Evolutionary conservation across 2,329 filamentous ascomycete genomes (phyloP), one percentile per base, ranked within the genome.

Genomic region (Botrytis porri): DNA sequence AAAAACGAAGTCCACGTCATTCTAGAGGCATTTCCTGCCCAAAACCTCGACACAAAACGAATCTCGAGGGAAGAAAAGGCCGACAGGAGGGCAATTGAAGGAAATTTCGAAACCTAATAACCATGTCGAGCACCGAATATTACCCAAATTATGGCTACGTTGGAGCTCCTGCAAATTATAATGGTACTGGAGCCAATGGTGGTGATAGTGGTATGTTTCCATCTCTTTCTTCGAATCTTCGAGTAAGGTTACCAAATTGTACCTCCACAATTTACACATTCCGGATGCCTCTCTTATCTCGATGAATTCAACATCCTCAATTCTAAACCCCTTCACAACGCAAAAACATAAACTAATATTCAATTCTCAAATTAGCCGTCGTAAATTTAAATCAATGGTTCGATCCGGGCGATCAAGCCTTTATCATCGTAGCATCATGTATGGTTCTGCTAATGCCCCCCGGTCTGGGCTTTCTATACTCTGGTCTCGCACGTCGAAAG

Each of bases 361-460:
- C 3, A 73, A 16, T n/a, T 72, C 71, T 48, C 60, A 73, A 65
- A 70, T 73, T 81, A 97, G 95, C 87, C 78, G 88, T 85, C 81
- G 90, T 93, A 80, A 98, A 98, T 84, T 84, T 98, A 81, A 98
- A 98, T 87, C 94, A 97, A 89, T 97, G 94, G 93, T 98, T 92
- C 84, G 88, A 93, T 78, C 86, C 94, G 9, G 96, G 96, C 80
- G 96, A 99, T 83, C 92, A 95, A 84, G 93, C 95, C 81, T 98
- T 93, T 85, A 98, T 98, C 83, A 87, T 98, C 82, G 83, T 98
- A 79, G 88, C 93, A 74, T 89, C 95, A 75, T 95, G 93, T 82
- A 97, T 98, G 92, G 95, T 98, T 77, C 84, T 98, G 85, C 85
- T 98, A 84, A 99, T 98, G 96, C 87, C 98, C 43, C 96, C 96